These are phyloP conservation scores for Aspergillus bombycis DNA, from an alignment of 2,329 filamentous ascomycete species.

Conservation along the genomic window DNA sequence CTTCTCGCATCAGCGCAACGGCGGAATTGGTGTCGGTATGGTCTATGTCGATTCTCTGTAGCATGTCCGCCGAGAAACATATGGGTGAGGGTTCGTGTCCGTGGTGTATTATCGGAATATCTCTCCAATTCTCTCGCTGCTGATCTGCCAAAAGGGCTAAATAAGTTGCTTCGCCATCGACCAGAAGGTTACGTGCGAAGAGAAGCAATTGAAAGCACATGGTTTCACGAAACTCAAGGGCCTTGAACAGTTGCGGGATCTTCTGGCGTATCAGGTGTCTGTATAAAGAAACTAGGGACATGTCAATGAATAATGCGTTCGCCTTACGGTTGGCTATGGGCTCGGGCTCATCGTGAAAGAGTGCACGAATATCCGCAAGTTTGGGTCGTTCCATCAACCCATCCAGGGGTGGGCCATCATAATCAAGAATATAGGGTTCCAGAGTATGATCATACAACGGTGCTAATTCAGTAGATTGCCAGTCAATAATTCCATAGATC, in stretches of 20 bases:
- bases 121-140: not conserved
- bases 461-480: conserved; percentile 14
- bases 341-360: not conserved
- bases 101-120: not conserved
- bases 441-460: not conserved
- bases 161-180: not conserved
- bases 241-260: not conserved
- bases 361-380: not conserved
- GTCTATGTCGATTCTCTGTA: not conserved
- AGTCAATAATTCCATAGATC: conserved; percentile 15
- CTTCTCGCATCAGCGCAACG: not conserved
- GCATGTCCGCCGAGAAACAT: not conserved
- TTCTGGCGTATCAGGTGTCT: not conserved
- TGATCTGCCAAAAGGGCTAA: not conserved
- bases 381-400: not conserved
- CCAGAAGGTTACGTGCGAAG: not conserved
- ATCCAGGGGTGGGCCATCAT: not conserved
- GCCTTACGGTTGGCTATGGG: not conserved
- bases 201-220: not conserved
- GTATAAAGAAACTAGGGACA: not conserved
- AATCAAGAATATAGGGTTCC: not conserved
- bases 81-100: not conserved
- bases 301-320: not conserved
- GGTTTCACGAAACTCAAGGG: not conserved
- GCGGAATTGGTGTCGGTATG: not conserved